Evolutionary conservation across 352 stramenopile species (phyloP).

Genomic region (Phytophthora europaea): DNA sequence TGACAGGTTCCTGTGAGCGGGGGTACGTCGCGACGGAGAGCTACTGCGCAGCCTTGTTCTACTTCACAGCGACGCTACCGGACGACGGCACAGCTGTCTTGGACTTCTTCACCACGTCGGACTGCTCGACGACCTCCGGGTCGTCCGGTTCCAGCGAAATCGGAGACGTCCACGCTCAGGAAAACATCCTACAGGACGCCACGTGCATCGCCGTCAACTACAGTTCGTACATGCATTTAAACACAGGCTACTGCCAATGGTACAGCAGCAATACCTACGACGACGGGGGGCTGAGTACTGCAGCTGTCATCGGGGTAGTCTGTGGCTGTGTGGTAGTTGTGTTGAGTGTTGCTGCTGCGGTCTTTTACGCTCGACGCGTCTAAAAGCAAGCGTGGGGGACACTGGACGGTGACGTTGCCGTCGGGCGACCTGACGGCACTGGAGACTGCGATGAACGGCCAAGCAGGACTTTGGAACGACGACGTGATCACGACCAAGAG

Average conservation of each 20-base stretch:
- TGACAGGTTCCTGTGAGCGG: not conserved
- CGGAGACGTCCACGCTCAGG: not conserved
- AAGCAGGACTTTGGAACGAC: constrained; percentile 38
- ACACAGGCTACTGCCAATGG: not conserved
- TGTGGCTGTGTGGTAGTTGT: not conserved
- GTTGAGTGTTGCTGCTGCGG: not conserved
- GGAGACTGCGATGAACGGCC: not conserved
- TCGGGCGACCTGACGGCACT: not conserved
- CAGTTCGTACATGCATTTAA: not conserved
- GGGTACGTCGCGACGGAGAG: not conserved
- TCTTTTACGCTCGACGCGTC: not conserved
- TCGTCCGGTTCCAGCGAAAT: not conserved
- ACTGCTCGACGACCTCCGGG: not conserved
- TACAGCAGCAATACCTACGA: not conserved
- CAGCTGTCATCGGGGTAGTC: not conserved
- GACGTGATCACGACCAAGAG: constrained; percentile 31
- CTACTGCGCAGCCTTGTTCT: too few relatives aligned
- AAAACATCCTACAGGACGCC: not conserved
- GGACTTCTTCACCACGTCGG: not conserved
- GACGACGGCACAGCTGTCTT: too few relatives aligned
- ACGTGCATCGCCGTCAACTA: not conserved
- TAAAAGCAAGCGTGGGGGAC: not conserved
- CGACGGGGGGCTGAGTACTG: not conserved
- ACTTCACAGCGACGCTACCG: too few relatives aligned
- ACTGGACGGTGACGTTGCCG: not conserved